A percentile compares a stretch with the other conserved stretches of the same genome.
Evolutionary conservation across 2,329 filamentous ascomycete species (phyloP).

Genomic region (Elsinoe batatas): DNA sequence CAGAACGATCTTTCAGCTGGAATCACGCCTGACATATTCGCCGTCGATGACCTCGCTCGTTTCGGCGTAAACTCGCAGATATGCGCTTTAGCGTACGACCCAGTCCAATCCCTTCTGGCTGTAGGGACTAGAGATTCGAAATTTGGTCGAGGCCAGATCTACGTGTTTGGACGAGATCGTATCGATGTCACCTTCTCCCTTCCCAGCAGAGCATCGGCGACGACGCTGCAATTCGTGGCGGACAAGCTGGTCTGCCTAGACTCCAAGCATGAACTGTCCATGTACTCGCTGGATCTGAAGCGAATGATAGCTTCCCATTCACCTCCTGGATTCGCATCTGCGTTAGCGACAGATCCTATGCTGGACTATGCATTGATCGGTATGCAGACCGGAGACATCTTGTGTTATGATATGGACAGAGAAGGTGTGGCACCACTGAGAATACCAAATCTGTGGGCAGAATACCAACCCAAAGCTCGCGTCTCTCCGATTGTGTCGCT

Average conservation of each 20-base stretch:
- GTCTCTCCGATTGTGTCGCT: constrained; percentile 62
- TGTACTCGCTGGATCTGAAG: constrained; percentile 71
- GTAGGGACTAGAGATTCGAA: constrained; percentile 82
- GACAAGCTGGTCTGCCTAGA: constrained; percentile 80
- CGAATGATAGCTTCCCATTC: constrained; percentile 58
- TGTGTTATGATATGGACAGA: constrained; percentile 88
- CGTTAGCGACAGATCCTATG: constrained; percentile 73
- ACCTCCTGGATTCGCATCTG: constrained; percentile 65
- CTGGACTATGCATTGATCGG: constrained; percentile 90
- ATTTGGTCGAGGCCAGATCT: constrained; percentile 78
- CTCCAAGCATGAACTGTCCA: constrained; percentile 69
- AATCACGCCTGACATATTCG: constrained; percentile 67
- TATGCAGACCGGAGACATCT: constrained; percentile 55
- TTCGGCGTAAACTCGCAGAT: constrained; percentile 61
- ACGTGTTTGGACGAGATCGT: constrained; percentile 73
- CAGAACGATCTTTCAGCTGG: constrained; percentile 81
- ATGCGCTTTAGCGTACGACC: constrained; percentile 81
- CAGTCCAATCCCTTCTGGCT: constrained; percentile 84
- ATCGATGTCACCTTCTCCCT: constrained; percentile 67
- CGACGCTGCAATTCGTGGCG: constrained; percentile 70
- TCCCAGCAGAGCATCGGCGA: constrained; percentile 62
- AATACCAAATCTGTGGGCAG: constrained; percentile 78
- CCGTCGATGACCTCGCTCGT: constrained; percentile 68
- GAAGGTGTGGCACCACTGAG: constrained; percentile 65
- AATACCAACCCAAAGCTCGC: constrained; percentile 57